Evolutionary conservation across 1,284 basidiomycete genomes (phyloP).

Genomic region (Bjerkandera adusta): DNA sequence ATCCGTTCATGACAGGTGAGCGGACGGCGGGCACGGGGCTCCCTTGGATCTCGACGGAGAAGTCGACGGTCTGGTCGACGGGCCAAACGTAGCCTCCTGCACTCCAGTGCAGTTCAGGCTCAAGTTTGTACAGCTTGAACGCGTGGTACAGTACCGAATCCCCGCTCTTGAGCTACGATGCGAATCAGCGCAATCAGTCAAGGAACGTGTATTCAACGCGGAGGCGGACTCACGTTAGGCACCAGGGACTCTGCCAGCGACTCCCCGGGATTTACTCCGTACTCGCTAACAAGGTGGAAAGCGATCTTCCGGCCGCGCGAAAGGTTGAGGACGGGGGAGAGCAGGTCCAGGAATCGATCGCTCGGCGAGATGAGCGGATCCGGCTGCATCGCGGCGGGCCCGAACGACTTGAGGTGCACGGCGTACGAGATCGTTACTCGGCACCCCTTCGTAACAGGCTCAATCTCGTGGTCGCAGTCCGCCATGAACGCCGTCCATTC

Average conservation of each 20-base stretch:
- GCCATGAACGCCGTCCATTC: constrained; percentile 75
- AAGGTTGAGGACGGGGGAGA: constrained; percentile 68
- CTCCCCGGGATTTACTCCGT: constrained; percentile 72
- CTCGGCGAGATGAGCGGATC: constrained; percentile 69
- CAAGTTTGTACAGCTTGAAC: constrained; percentile 70
- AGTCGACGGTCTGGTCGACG: constrained; percentile 64
- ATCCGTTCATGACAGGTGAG: constrained; percentile 28
- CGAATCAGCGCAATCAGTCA: constrained; percentile 3
- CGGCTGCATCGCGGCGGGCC: constrained; percentile 47
- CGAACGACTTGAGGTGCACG: constrained; percentile 66
- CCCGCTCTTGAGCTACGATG: constrained; percentile 65
- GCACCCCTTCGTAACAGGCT: constrained; percentile 67
- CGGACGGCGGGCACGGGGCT: constrained; percentile 33
- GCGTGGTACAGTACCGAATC: constrained; percentile 75
- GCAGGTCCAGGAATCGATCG: constrained; percentile 66
- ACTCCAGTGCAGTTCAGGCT: constrained; percentile 72
- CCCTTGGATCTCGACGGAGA: constrained; percentile 45
- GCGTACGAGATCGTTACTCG: constrained; percentile 68
- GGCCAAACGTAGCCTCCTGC: constrained; percentile 82
- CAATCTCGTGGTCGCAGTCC: constrained; percentile 73
- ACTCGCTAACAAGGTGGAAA: constrained; percentile 68
- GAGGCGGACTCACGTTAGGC: constrained; percentile 52
- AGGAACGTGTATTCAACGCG: constrained; percentile 1
- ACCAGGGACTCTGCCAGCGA: constrained; percentile 67
- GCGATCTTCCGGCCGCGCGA: constrained; percentile 67